Conservation (phyloP, 306 rosid genomes). For the Cucumis hystrix region DNA sequence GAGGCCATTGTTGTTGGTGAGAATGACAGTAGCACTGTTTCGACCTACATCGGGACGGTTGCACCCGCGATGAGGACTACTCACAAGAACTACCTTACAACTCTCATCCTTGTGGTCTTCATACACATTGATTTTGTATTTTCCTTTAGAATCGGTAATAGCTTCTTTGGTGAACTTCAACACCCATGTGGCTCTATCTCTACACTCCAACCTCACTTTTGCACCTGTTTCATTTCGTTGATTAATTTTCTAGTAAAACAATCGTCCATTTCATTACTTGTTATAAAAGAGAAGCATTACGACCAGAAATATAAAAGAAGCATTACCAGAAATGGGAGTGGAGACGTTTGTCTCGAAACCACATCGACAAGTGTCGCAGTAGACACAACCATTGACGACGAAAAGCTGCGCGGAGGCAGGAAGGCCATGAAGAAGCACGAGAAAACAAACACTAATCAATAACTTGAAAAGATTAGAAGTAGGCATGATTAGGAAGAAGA, state of each 20-base stretch:
- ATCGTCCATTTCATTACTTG: too few relatives aligned
- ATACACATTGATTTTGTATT: constrained; percentile 26
- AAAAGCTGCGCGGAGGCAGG: constrained; percentile 10
- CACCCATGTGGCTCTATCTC: constrained; percentile 21
- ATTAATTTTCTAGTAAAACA: too few relatives aligned
- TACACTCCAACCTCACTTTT: constrained; percentile 43
- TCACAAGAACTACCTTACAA: constrained; percentile 25
- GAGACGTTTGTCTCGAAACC: constrained; percentile 68
- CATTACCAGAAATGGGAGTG: constrained; percentile 25
- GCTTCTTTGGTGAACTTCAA: constrained; percentile 25
- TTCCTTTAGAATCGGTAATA: constrained; percentile 33
- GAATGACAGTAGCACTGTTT: constrained; percentile 27
- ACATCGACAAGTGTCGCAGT: constrained; percentile 70
- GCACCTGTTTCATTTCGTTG: constrained; percentile 27
- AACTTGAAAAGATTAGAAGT: background rate
- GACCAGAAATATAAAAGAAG: too few relatives aligned
- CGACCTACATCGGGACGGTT: constrained; percentile 32
- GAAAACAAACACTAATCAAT: background rate
- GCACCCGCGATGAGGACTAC: constrained; percentile 37
- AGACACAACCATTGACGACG: constrained; percentile 32
- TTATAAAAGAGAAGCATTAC: too few relatives aligned
- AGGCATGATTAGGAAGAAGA: background rate
- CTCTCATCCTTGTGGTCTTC: constrained; percentile 48
- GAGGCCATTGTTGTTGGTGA: constrained; percentile 47
- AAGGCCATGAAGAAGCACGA: too few relatives aligned